Conservation (phyloP, 2,329 filamentous ascomycete genomes). For the Podosphaera fusca region DNA sequence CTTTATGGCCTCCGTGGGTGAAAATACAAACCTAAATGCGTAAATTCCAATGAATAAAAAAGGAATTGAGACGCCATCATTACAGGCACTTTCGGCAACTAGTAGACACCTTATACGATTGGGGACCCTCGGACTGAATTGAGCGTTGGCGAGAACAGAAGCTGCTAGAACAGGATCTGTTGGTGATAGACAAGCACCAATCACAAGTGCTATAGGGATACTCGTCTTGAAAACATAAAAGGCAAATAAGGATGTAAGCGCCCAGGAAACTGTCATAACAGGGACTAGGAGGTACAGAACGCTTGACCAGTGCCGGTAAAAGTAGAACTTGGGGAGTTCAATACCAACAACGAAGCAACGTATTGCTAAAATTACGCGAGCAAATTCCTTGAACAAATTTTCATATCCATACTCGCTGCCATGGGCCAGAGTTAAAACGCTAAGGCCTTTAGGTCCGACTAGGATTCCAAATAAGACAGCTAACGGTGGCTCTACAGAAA, state of each 20-base stretch:
- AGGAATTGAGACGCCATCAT: constrained; percentile 31
- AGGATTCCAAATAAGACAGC: constrained; percentile 50
- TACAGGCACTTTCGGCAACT: constrained; percentile 29
- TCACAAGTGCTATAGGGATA: constrained; percentile 23
- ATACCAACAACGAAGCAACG: constrained; percentile 54
- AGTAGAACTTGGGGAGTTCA: constrained; percentile 32
- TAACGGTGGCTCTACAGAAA: constrained; percentile 23
- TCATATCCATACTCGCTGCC: constrained; percentile 42
- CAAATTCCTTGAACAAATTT: constrained; percentile 44
- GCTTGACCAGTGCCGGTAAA: constrained; percentile 12
- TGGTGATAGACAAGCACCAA: constrained; percentile 30
- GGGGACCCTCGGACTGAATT: constrained; percentile 28
- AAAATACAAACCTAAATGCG: constrained; percentile 19
- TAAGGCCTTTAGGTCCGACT: constrained; percentile 42
- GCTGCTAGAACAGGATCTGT: constrained; percentile 33
- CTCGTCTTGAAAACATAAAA: constrained; percentile 23
- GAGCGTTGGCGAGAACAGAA: constrained; percentile 27
- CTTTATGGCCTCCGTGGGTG: constrained; percentile 19
- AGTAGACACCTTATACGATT: constrained; percentile 27
- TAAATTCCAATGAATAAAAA: constrained; percentile 30
- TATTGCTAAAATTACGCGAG: constrained; percentile 47
- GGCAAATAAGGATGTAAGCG: constrained; percentile 17
- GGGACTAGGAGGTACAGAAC: constrained; percentile 11
- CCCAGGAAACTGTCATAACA: constrained; percentile 13
- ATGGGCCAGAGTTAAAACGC: constrained; percentile 40